These are phyloP conservation scores for Inga leiocalycina DNA, from an alignment of 306 rosid species.

Conservation along the genomic window DNA sequence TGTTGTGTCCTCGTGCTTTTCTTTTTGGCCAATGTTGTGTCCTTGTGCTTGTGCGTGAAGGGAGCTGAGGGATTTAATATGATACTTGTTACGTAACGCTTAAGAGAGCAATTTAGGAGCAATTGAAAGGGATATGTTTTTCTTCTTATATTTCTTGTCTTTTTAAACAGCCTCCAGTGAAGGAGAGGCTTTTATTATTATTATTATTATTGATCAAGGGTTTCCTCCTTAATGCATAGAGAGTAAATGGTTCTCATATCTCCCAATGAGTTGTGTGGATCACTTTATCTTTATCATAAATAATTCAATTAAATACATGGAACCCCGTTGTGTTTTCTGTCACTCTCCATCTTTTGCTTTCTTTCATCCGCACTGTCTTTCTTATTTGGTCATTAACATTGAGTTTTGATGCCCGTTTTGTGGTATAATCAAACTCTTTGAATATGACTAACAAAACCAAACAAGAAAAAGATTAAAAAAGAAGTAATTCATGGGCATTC, in stretches of 20 bases:
- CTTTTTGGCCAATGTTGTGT: no score
- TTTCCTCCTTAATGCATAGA: no score
- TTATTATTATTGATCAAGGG: no score
- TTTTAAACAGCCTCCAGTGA: neutral
- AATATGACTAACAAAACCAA: neutral
- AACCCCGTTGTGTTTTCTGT: neutral
- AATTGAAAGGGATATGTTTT: neutral
- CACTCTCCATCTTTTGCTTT: neutral
- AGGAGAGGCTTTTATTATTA: neutral
- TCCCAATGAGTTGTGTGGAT: neutral
- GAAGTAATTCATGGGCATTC: no score
- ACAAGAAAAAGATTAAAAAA: no score
- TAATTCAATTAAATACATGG: conserved; percentile 21
- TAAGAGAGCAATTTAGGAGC: neutral
- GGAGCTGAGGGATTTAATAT: neutral
- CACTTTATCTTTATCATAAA: conserved; percentile 20
- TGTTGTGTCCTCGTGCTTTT: no score
- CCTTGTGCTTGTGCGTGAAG: conserved; percentile 4
- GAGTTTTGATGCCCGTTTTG: no score
- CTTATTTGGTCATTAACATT: no score
- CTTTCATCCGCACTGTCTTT: neutral
- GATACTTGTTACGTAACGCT: neutral
- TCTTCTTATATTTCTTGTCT: neutral
- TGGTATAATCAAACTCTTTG: no score
- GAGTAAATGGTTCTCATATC: no score